Conservation (phyloP, 2,329 filamentous ascomycete species). For the Cryphonectria nitschkei region DNA sequence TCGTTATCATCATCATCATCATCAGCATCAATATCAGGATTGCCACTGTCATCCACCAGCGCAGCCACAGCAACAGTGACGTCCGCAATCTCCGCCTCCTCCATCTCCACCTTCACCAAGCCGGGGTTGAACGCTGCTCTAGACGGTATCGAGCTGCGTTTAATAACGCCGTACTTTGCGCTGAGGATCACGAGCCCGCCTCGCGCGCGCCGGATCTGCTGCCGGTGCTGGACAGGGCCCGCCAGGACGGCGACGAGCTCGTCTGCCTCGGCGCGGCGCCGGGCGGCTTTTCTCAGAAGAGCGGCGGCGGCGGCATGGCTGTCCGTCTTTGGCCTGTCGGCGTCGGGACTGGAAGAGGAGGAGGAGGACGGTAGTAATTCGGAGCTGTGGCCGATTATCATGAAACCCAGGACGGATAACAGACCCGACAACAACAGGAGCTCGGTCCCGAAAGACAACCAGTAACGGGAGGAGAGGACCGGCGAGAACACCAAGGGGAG, state of each 20-base stretch:
- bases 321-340: neutral
- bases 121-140: neutral
- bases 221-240: constrained; percentile 43
- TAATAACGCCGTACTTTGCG: constrained; percentile 50
- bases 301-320: neutral
- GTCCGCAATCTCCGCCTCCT: constrained; percentile 50
- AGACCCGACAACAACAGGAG: constrained; percentile 45
- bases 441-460: constrained; percentile 24
- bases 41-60: constrained; percentile 43
- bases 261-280: constrained; percentile 48
- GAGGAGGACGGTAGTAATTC: neutral
- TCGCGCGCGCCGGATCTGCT: constrained; percentile 41
- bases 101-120: constrained; percentile 29
- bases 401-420: constrained; percentile 46
- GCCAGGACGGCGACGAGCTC: constrained; percentile 48
- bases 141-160: neutral
- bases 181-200: constrained; percentile 52
- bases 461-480: no score
- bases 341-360: neutral
- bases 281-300: constrained; percentile 28
- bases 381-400: constrained; percentile 40
- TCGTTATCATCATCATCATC: constrained; percentile 31
- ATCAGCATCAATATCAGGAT: neutral
- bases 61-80: constrained; percentile 53
- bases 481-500: constrained; percentile 43